Base-by-base conservation (phyloP, 129 eudicot species). In the Centella asiatica region DNA sequence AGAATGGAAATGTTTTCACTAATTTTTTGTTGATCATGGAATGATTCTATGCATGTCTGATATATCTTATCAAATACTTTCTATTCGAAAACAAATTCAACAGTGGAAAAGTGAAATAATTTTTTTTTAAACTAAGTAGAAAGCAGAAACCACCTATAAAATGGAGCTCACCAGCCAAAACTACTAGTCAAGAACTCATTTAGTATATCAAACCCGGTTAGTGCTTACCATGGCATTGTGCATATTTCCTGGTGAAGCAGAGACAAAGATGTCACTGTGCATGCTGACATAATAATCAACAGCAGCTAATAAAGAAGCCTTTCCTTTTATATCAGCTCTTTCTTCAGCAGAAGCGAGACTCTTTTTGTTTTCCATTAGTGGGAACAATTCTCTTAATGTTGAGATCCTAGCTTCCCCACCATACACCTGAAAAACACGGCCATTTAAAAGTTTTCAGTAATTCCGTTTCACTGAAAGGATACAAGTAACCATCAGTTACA, bases 161-260 rank as follows among this genome's bases (percentile, higher is more conserved):
- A 9, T 31, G 25, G 11, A 58, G 9, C 47, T 6, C 23, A 34
- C 29, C 24, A 58, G 20, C 9, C 37, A 58, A 37, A 33, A 2
- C 12, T 20, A 12, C 14, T 12, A n/a, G 7, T 50, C 3, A 32
- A 27, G 40, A 57, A 18, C 62, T 57, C 25, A 17, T 24, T 22
- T 26, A 29, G 6, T 18, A 26, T 26, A 19, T 32, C 3, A 19
- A 0, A 57, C 19, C n/a, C 36, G 8, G 62, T 20, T 46, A 51
- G 24, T 66, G 57, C 77, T 54, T 86, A 90, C 97, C 95, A 92
- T 73, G 25, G 99, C 96, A 29, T 92, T 92, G 73, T 92, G 99
- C 96, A 92, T 92, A 69, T 92, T 92, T 56, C 96, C 99, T 4
- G 99, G 99, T 37, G 99, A 92, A 34, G 99, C 99, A 50, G 99